Percentiles rank a stretch among this genome's conserved stretches.
phyloP scores from a whole-genome alignment of 805 yeast genomes.

The Candida schatavii region DNA sequence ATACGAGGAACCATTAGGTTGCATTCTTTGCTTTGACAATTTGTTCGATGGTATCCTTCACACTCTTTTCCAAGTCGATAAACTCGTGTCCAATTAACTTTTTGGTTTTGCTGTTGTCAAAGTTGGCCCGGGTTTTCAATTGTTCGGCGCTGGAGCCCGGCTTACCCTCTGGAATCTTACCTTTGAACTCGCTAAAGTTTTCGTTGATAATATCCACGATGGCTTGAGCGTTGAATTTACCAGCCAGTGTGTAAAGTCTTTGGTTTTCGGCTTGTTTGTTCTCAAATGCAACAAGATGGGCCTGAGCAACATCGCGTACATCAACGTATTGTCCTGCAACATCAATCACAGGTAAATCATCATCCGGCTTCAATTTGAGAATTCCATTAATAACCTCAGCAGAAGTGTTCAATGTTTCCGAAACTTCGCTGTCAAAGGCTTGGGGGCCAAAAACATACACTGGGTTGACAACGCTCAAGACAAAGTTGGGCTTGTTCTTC shows the following conservation, averaged over 20 bases:
- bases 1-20: no score
- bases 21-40: constrained; percentile 32
- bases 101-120: constrained; percentile 36
- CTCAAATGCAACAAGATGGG: constrained; percentile 18
- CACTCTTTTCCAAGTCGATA: constrained; percentile 34
- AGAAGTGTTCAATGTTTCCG: constrained; percentile 22
- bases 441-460: constrained; percentile 43
- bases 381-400: constrained; percentile 23
- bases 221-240: constrained; percentile 19
- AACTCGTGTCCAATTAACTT: constrained; percentile 37
- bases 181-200: constrained; percentile 13
- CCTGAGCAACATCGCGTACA: constrained; percentile 24
- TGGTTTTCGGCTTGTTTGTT: constrained; percentile 12
- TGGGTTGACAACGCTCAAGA: constrained; percentile 30
- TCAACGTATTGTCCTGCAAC: constrained; percentile 22
- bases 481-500: constrained; percentile 35
- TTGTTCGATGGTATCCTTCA: constrained; percentile 43
- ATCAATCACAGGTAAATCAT: constrained; percentile 27
- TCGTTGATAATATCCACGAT: constrained; percentile 20
- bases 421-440: constrained; percentile 27
- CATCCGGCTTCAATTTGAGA: constrained; percentile 15
- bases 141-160: constrained; percentile 17
- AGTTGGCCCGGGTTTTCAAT: constrained; percentile 10
- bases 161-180: constrained; percentile 6
- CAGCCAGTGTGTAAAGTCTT: constrained; percentile 27